Percentiles rank a stretch among this genome's conserved stretches.
Evolutionary conservation across 2,329 filamentous ascomycete genomes (phyloP).

Genomic region (Chrysoporthe cubensis): DNA sequence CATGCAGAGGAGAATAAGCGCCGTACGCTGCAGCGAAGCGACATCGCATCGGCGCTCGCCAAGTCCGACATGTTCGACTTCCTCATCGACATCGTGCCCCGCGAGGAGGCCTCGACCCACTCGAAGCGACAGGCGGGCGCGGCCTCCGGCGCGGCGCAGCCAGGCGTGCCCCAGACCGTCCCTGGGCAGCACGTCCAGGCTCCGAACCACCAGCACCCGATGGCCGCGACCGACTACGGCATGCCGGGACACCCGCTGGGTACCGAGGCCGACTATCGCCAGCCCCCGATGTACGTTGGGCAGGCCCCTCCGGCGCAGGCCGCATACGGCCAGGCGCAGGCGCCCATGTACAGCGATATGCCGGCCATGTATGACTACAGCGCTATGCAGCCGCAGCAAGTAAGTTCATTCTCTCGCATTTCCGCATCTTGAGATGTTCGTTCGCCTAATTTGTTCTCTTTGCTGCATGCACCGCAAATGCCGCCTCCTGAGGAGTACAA

Average conservation of each 20-base stretch:
- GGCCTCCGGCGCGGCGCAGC: slow-evolving; percentile 44
- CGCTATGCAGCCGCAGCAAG: slow-evolving; percentile 81
- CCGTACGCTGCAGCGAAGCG: slow-evolving; percentile 89
- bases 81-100: slow-evolving; percentile 95
- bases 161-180: slow-evolving; percentile 54
- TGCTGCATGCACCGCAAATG: slow-evolving; percentile 47
- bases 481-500: slow-evolving; percentile 50
- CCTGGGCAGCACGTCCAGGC: slow-evolving; percentile 58
- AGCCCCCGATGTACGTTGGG: slow-evolving; percentile 80
- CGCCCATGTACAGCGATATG: slow-evolving; percentile 80
- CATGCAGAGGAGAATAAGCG: slow-evolving; percentile 99
- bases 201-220: slow-evolving; percentile 61
- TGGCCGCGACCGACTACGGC: slow-evolving; percentile 64
- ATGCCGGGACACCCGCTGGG: slow-evolving; percentile 66
- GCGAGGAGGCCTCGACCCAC: slow-evolving; percentile 87
- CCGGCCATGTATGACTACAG: slow-evolving; percentile 86
- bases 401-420: slow-evolving; percentile 47
- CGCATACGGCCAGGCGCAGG: slow-evolving; percentile 77
- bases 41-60: slow-evolving; percentile 92
- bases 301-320: slow-evolving; percentile 75
- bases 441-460: slow-evolving; percentile 29
- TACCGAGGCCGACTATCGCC: slow-evolving; percentile 78
- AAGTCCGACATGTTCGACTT: slow-evolving; percentile 99
- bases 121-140: slow-evolving; percentile 73
- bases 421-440: slow-evolving; percentile 10